Evolutionary conservation across 208 protist genomes (phyloP), one percentile per base, ranked within the genome.

Genomic region (Lotmaria passim): DNA sequence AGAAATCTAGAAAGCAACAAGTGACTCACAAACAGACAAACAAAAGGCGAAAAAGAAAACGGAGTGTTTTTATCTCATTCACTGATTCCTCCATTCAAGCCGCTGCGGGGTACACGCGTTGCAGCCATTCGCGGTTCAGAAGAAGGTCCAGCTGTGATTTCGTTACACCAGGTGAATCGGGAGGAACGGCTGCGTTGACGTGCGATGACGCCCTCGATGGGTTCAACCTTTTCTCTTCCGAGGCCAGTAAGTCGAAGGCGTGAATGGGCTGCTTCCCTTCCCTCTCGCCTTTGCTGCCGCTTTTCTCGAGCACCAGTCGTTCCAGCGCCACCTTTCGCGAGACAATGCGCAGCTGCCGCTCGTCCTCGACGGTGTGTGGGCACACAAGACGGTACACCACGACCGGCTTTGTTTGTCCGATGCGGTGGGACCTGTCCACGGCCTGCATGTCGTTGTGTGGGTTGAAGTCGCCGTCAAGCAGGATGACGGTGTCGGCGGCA

Each of bases 381-480:
- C 86, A 86, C 7, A 98, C 69, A 5, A 99, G 69, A 10, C 97
- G 76, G 69, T 98, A 98, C 43, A 99, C 94, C 60, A 83, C 94
- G 1, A 99, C 97, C 17, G 78, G 53, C 12, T 91, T 81, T 17
- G 75, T 91, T 74, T 99, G 98, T 2, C 98, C 98, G 19, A 99
- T 98, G 36, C 98, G 73, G 79, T 99, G 98, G 17, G 87, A 91
- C 50, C 98, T 76, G 82, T 91, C 85, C 44, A 81, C 55, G 21
- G 87, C 94, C 70, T 98, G 94, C 15, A 96, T 44, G 82, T 98
- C 96, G 61, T 98, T 98, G 67, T 98, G 97, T 0, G 97, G 95
- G 66, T 98, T 97, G 89, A 93, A 97, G 77, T 98, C 95, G 7
- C 75, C 81, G 61, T 99, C 98, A 57, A 97, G 98, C 43, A 99